Evolutionary conservation across 2,329 filamentous ascomycete genomes (phyloP), one percentile per base, ranked within the genome.

Genomic region (Graphilbum fragrans): DNA sequence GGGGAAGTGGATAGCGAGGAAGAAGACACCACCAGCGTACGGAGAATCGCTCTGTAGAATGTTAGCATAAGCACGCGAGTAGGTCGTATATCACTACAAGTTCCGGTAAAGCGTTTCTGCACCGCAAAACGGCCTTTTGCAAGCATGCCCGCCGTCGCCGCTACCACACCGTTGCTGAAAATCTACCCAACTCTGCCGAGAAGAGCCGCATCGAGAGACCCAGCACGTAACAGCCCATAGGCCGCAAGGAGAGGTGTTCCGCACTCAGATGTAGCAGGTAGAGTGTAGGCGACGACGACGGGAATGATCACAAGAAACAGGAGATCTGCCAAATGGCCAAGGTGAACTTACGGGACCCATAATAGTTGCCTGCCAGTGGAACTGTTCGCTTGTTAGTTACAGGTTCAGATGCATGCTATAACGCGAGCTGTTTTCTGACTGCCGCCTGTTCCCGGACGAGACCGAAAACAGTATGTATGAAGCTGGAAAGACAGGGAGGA

Each of bases 281-380:
- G n/a, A n/a, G n/a, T n/a, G n/a, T n/a, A n/a, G n/a, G n/a, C n/a
- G n/a, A n/a, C n/a, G n/a, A n/a, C n/a, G n/a, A n/a, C n/a, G n/a
- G n/a, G n/a, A n/a, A n/a, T n/a, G n/a, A n/a, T n/a, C n/a, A n/a
- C n/a, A n/a, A n/a, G n/a, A n/a, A n/a, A n/a, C n/a, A n/a, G n/a
- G n/a, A n/a, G n/a, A n/a, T n/a, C n/a, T 17, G n/a, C 17, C 5
- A 11, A 17, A 33, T 18, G 25, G 5, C 4, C 11, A 6, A 10
- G 27, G 10, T 23, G 45, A 54, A 79, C 86, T 79, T 80, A 94
- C 86, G 63, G 92, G 92, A 67, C 92, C 92, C 92, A 98, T 98
- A 64, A 98, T 98, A 41, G 92, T 98, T 58, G 92, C 92, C 81
- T 98, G 92, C 92, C 92, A 98, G 80, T 96, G 92, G 63, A 98